A percentile compares a stretch with the other conserved stretches of the same genome.
phyloP scores from a whole-genome alignment of 2,329 filamentous ascomycete species.

The Cladosporium sp. region DNA sequence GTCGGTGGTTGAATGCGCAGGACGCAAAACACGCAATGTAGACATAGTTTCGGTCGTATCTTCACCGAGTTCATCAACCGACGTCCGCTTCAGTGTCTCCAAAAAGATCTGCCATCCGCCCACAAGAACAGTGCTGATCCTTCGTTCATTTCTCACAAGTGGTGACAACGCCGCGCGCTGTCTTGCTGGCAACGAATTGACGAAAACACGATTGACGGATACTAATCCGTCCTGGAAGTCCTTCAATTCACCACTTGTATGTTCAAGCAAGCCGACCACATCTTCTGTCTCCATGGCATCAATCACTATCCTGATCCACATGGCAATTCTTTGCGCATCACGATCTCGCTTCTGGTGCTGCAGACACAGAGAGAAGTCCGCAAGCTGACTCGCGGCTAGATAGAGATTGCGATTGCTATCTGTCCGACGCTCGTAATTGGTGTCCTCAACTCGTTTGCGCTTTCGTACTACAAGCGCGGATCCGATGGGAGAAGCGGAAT shows the following conservation, averaged over 20 bases:
- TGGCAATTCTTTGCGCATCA: neutral
- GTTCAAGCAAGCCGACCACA: neutral
- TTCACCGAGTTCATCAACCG: neutral
- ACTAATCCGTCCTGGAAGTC: neutral
- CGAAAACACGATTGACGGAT: neutral
- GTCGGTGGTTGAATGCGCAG: neutral
- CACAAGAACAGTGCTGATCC: neutral
- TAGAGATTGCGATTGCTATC: neutral
- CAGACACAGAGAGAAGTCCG: neutral
- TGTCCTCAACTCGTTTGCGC: neutral
- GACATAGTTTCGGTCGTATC: neutral
- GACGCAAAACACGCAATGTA: neutral
- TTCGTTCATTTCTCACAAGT: neutral
- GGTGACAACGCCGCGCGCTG: neutral
- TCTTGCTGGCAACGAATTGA: neutral
- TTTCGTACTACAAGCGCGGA: neutral
- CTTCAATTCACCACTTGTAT: neutral
- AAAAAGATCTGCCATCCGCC: neutral
- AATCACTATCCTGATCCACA: neutral
- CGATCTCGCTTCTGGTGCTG: neutral
- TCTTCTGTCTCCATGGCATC: neutral
- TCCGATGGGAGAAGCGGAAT: neutral
- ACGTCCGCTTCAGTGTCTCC: neutral
- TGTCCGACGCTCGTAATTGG: neutral
- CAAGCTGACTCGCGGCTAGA: neutral